Evolutionary conservation across 345 rosid species (phyloP), one percentile per base, ranked within the genome.

Genomic region (Camelina laxa): DNA sequence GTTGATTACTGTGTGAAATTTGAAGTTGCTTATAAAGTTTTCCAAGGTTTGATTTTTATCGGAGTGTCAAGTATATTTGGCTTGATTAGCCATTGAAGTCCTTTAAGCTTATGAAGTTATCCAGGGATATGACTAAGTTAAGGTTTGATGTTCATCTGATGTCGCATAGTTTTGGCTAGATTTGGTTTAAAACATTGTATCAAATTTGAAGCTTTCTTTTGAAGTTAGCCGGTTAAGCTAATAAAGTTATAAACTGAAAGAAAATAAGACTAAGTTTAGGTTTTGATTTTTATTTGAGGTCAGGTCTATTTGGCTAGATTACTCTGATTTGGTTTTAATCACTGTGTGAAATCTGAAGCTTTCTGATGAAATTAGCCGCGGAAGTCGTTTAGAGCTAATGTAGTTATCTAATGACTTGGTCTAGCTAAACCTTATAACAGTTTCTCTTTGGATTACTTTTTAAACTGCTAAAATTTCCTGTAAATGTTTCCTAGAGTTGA

Each of bases 361-460:
- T n/a, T 33, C 13, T 58, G 35, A 9, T 45, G 60, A 49, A 35
- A 6, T 49, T 38, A 61, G 60, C 51, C 4, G 3, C 13, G 67
- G 2, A 51, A 13, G 27, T 71, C 0, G 24, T 14, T 33, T 33
- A 33, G 1, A 31, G 66, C 42, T 56, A 44, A 33, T 70, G 24
- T 20, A 9, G 24, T 60, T 9, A 60, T 60, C 38, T n/a, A 21
- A 9, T 70, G 67, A 48, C 67, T 1, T 60, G 16, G 5, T 48
- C 35, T 58, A 30, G 35, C n/a, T n/a, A n/a, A n/a, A n/a, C n/a
- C n/a, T 7, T 1, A 33, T 33, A 50, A 14, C 9, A 22, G 2
- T 15, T 45, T 14, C 6, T 59, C 55, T 16, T 64, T 35, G 12
- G 50, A 1, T 93, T 85, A 1, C 36, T 7, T 33, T 33, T 6